Base-by-base conservation (phyloP, 768 basidiomycete species). In the Psilocybe sp. region DNA sequence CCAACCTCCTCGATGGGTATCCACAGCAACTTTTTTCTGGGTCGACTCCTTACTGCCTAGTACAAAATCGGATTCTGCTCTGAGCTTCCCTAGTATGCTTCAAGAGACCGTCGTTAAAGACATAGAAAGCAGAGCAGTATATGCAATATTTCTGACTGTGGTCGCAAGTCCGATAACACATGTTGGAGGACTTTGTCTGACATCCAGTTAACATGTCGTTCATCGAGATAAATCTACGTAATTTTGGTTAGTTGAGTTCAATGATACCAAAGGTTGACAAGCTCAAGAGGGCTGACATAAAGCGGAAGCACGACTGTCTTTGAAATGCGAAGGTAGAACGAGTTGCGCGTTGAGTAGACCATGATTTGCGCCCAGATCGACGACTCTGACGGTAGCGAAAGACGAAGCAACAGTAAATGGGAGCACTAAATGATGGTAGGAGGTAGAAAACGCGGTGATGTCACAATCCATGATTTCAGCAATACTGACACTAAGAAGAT, bases 171-270 rank as follows among this genome's bases (percentile, higher is more conserved):
- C 9, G 80, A 77, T 2, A 97, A 75, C 14, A 96, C 89, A 58
- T 83, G 80, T 60, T 93, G 92, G 2, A 96, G 72, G 37, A 88
- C 75, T 19, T 67, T 58, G 58, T 96, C 92, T 5, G 87, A 83
- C 92, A 97, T 96, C 94, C 94, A 97, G 48, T 83, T 76, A 13
- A 89, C 67, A 71, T 97, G 94, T 10, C 82, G 79, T 55, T 91
- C 90, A 61, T 97, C 94, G 23, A 97, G 80, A 66, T 94, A 95
- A 4, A 94, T 69, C 85, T 88, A 53, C 9, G 18, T 14, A 14
- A 8, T 44, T 28, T 10, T 46, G 49, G 60, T 56, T 46, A 47
- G 18, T 35, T 23, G 35, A 41, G 9, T 28, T 28, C 23, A 28
- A 20, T 37, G 40, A 32, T 18, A 44, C 20, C n/a, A 13, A 45